Base-by-base conservation (phyloP, 1,139 yeast species). In the Debaryomycetaceae sp. region DNA sequence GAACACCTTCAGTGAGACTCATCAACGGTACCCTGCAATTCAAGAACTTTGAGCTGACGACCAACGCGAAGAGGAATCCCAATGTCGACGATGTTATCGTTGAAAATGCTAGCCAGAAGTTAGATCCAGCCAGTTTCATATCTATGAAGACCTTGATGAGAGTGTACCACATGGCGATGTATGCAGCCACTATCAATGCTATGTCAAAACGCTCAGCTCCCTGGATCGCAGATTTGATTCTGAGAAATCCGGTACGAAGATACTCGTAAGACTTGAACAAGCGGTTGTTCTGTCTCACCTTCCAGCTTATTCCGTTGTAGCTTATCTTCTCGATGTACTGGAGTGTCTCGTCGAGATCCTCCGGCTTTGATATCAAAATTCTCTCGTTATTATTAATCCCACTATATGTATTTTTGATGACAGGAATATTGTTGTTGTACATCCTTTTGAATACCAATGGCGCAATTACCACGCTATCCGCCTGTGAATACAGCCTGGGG, bases 201-300 rank as follows among this genome's bases (percentile, higher is more conserved):
- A 93, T 82, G 64, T 95, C 99, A 54, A 89, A 88, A 34, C 85
- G 81, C 56, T 93, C 97, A 11, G 98, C 95, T 48, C 87, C 85
- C 45, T 75, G 72, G 45, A 89, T 75, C 50, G 86, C 71, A 43
- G 72, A 76, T 44, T 70, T 60, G 22, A 87, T 62, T 51, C 77
- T 80, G 38, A 63, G 53, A 42, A 76, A 59, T 30, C 79, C 64
- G 46, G 70, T 63, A 34, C 70, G 72, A 40, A 79, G 59, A 65
- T 87, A 82, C 45, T 83, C 85, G 48, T 79, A 76, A 62, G 87
- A 81, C 54, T 83, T 83, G 47, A 83, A 77, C 40, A 87, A 63
- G 58, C 81, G 78, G 55, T 85, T 78, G 52, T 80, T 75, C 54
- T 79, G 81, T 72, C 90, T 81, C 36, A 82, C 75, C 57, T 81